Conservation (phyloP, 257 asterid genomes). For the Solanum dulcamara region DNA sequence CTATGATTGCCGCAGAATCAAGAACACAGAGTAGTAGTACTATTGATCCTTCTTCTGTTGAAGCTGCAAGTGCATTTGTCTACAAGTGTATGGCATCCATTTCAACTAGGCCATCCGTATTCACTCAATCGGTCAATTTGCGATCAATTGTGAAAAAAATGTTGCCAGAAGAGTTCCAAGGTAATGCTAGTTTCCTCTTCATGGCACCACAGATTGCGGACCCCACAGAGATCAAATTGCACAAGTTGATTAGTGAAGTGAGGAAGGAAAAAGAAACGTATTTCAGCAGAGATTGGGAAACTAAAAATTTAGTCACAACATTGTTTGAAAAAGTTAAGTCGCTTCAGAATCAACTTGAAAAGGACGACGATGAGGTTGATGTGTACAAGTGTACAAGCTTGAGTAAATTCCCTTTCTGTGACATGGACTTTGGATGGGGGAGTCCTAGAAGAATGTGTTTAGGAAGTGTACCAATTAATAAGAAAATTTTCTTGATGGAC, state of each 20-base stretch:
- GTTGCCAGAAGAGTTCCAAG: background rate
- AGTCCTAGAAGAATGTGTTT: background rate
- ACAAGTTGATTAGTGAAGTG: background rate
- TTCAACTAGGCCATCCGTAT: background rate
- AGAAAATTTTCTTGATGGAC: background rate
- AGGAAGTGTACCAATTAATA: background rate
- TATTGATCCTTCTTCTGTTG: background rate
- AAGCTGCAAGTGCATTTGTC: background rate
- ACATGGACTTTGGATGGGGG: constrained; percentile 1
- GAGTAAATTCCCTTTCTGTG: background rate
- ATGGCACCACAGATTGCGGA: background rate
- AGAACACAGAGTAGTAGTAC: background rate
- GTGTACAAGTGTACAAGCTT: background rate
- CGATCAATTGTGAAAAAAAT: background rate
- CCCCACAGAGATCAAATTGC: background rate
- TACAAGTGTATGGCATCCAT: background rate
- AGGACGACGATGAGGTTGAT: background rate
- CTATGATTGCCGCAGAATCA: background rate
- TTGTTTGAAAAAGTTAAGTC: background rate
- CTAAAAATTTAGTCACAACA: background rate
- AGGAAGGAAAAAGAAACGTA: background rate
- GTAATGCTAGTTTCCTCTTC: background rate
- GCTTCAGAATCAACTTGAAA: background rate
- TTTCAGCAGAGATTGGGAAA: background rate
- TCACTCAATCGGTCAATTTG: background rate